Base-by-base conservation (phyloP, 306 rosid genomes). In the Calophaca sinica region DNA sequence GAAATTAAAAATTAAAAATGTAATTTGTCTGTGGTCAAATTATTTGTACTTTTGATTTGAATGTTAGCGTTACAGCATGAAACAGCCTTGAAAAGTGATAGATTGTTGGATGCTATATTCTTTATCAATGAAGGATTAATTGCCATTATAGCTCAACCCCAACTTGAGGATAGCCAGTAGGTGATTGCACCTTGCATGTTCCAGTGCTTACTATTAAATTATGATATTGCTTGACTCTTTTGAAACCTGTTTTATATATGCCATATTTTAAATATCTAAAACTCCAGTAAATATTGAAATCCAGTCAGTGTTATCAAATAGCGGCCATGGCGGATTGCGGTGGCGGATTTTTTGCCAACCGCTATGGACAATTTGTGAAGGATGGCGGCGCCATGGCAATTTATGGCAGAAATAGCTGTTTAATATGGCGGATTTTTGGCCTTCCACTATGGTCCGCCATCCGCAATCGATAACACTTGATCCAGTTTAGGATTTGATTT, bases 121-220 rank as follows among this genome's bases (percentile, higher is more conserved):
- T 50, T 51, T 5, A 38, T 28, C 5, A 7, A 12, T 61, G 50
- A 71, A 58, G 35, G 20, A 20, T 20, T 20, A 20, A n/a, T n/a
- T 20, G 26, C 26, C 26, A 20, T 20, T 20, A 20, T 20, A 20
- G 26, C 26, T 1, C 26, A 20, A 20, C 1, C 20, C 54, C 46
- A 52, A 7, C 62, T 11, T 44, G 15, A 52, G 35, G 49, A 42
- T 26, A 45, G 11, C 46, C 3, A 33, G 45, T 46, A 50, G 54
- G 57, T 12, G 33, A 12, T 41, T 61, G 71, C 35, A n/a, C 12
- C 33, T 72, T 52, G 28, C 59, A 29, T 52, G 53, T 53, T 58
- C 44, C 42, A 7, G 70, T 39, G 70, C 62, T 63, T 55, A 12
- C 64, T 52, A 7, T 62, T 63, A 31, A 46, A 61, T 36, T 69